Conservation (phyloP, 2,329 filamentous ascomycete species). For the Pseudocercospora musae region DNA sequence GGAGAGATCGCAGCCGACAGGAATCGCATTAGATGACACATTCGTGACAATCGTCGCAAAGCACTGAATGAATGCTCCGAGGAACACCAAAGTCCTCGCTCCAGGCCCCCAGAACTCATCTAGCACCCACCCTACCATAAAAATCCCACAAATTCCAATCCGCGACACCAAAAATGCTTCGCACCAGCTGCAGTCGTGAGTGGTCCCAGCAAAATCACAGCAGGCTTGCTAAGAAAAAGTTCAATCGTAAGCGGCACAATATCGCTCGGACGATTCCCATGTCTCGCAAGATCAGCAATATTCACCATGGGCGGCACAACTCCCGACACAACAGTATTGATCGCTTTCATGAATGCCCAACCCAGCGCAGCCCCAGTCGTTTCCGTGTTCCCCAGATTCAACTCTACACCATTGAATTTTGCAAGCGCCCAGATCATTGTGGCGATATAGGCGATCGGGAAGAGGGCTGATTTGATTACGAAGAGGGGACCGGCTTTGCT, state of each 20-base stretch:
- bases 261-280: slow-evolving; percentile 33
- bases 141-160: slow-evolving; percentile 49
- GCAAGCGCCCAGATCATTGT: slow-evolving; percentile 85
- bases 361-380: slow-evolving; percentile 26
- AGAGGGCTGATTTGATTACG: slow-evolving; percentile 20
- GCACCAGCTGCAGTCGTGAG: slow-evolving; percentile 40
- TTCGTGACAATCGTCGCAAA: slow-evolving; percentile 46
- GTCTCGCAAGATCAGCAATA: slow-evolving; percentile 44
- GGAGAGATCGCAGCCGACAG: slow-evolving; percentile 43
- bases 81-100: slow-evolving; percentile 41
- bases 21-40: slow-evolving; percentile 42
- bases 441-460: slow-evolving; percentile 63
- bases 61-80: slow-evolving; percentile 37
- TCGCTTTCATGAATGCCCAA: slow-evolving; percentile 42
- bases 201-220: slow-evolving; percentile 43
- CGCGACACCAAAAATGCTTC: slow-evolving; percentile 35
- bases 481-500: slow-evolving; percentile 29
- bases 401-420: slow-evolving; percentile 18
- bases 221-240: slow-evolving; percentile 39
- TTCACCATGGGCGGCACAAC: slow-evolving; percentile 36
- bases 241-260: slow-evolving; percentile 36
- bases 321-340: slow-evolving; percentile 41
- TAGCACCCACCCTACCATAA: slow-evolving; percentile 40
- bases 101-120: slow-evolving; percentile 40
- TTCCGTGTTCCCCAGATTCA: slow-evolving; percentile 15